These are phyloP conservation scores for Pharus latifolius DNA, from an alignment of 176 grass and related monocot genomes.

Conservation along the genomic window DNA sequence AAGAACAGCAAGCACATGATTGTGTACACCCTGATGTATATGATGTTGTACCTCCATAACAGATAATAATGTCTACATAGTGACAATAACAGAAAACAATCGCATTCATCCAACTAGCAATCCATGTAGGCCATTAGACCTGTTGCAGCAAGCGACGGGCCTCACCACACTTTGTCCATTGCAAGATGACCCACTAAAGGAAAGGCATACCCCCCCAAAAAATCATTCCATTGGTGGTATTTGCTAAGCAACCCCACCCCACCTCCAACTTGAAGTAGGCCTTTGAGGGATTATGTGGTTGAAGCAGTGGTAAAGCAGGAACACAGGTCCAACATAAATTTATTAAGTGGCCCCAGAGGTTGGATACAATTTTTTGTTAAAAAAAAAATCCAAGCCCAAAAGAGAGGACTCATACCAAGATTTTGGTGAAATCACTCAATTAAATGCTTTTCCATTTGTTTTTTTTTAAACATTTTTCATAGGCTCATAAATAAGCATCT, in stretches of 20 bases:
- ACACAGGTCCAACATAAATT: background rate
- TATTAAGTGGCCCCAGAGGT: background rate
- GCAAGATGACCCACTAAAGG: constrained; percentile 17
- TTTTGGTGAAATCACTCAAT: background rate
- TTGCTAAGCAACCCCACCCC: constrained; percentile 15
- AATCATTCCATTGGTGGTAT: constrained; percentile 5
- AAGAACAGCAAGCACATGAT: background rate
- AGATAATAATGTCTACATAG: background rate
- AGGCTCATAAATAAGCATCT: background rate
- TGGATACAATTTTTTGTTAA: background rate
- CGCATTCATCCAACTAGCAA: background rate
- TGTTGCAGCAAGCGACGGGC: background rate
- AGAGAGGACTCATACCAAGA: background rate
- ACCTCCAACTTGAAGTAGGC: constrained; percentile 20
- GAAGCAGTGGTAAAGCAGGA: background rate
- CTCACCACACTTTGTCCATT: constrained; percentile 1
- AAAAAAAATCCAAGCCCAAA: background rate
- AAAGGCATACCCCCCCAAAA: background rate
- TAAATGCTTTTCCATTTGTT: too few relatives aligned
- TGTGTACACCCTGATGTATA: background rate
- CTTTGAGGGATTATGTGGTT: constrained; percentile 18
- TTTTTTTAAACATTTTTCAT: background rate
- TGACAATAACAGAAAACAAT: background rate
- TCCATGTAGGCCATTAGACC: background rate
- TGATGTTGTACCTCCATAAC: background rate